Percentiles rank a stretch among this genome's conserved stretches.
Conservation (phyloP, 2,329 filamentous ascomycete genomes). For the Cryoendolithus antarcticus region DNA sequence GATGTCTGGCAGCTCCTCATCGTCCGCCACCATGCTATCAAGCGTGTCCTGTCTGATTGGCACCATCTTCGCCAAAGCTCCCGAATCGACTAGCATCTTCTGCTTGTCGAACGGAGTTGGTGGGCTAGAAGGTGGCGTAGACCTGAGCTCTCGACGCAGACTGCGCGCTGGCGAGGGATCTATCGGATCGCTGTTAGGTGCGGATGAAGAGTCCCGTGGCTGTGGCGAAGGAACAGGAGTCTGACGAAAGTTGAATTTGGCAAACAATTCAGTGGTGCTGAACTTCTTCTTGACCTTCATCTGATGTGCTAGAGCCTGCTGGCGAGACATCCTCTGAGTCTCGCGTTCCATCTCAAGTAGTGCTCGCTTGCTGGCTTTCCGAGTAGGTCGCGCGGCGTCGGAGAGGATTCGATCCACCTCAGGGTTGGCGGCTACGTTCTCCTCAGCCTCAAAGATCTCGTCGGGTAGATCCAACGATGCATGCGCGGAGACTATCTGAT, state of each 20-base stretch:
- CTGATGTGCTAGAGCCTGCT: slow-evolving; percentile 82
- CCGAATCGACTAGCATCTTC: slow-evolving; percentile 19
- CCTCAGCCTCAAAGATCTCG: slow-evolving; percentile 13
- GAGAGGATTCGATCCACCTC: slow-evolving; percentile 21
- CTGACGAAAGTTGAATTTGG: slow-evolving; percentile 58
- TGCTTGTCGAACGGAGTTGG: slow-evolving; percentile 25
- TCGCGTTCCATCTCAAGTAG: slow-evolving; percentile 90
- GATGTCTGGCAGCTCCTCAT: slow-evolving; percentile 17
- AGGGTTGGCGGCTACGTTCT: slow-evolving; percentile 10
- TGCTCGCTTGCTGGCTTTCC: slow-evolving; percentile 90
- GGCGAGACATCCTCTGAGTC: slow-evolving; percentile 79
- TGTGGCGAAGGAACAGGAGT: background rate
- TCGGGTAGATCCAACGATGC: slow-evolving; percentile 17
- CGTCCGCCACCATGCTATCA: slow-evolving; percentile 10
- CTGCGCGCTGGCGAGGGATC: slow-evolving; percentile 6
- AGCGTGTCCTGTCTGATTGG: slow-evolving; percentile 20
- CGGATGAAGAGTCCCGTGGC: slow-evolving; percentile 13
- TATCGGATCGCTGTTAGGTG: slow-evolving; percentile 18
- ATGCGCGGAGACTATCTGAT: slow-evolving; percentile 2
- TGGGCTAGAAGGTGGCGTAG: slow-evolving; percentile 34
- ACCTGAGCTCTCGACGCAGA: slow-evolving; percentile 12
- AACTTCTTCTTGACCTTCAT: slow-evolving; percentile 82
- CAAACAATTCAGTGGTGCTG: slow-evolving; percentile 68
- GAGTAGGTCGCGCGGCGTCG: slow-evolving; percentile 47
- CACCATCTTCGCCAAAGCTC: slow-evolving; percentile 20